Percentiles rank a stretch among this genome's conserved stretches.
These are phyloP conservation scores for Rhododendron williamsianum DNA, from an alignment of 148 eudicot genomes.

Conservation along the genomic window DNA sequence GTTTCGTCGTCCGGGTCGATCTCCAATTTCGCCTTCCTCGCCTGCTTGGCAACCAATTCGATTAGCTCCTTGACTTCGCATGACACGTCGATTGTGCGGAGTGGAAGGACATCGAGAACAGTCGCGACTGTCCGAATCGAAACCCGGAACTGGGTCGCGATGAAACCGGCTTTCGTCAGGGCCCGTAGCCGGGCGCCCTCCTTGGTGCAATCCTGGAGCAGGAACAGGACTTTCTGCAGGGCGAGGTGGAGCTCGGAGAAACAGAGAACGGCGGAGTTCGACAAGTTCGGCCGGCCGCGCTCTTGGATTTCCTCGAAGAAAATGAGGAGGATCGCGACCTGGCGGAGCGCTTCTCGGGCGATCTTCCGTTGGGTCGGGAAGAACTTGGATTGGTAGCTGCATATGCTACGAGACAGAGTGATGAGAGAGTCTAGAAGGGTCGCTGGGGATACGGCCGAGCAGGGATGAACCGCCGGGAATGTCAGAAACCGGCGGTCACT, in stretches of 20 bases:
- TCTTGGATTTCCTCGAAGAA: slow-evolving; percentile 56
- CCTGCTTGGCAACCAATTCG: slow-evolving; percentile 49
- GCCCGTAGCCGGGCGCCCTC: slow-evolving; percentile 45
- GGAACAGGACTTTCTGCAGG: slow-evolving; percentile 50
- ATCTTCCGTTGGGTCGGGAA: slow-evolving; percentile 44
- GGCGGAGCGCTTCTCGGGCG: slow-evolving; percentile 48
- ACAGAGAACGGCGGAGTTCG: slow-evolving; percentile 29
- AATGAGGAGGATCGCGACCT: slow-evolving; percentile 43
- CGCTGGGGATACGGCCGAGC: slow-evolving; percentile 48
- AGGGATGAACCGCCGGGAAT: slow-evolving; percentile 70
- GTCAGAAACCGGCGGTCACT: slow-evolving; percentile 63
- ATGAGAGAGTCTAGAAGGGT: slow-evolving; percentile 54
- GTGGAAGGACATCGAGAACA: slow-evolving; percentile 50
- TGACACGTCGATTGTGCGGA: slow-evolving; percentile 27
- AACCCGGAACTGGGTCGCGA: slow-evolving; percentile 38
- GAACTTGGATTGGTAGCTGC: slow-evolving; percentile 24
- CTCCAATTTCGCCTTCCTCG: slow-evolving; percentile 40
- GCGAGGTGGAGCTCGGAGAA: slow-evolving; percentile 68
- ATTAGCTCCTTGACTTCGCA: slow-evolving; percentile 54
- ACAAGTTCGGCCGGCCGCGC: slow-evolving; percentile 8
- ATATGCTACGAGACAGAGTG: slow-evolving; percentile 33
- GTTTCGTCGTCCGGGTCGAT: slow-evolving; percentile 40
- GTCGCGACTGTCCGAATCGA: slow-evolving; percentile 36
- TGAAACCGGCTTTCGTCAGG: slow-evolving; percentile 44
- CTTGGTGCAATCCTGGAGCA: slow-evolving; percentile 57